A percentile compares a stretch with the other conserved stretches of the same genome.
Evolutionary conservation across 208 protist species (phyloP).

Genomic region (Leptomonas seymouri): DNA sequence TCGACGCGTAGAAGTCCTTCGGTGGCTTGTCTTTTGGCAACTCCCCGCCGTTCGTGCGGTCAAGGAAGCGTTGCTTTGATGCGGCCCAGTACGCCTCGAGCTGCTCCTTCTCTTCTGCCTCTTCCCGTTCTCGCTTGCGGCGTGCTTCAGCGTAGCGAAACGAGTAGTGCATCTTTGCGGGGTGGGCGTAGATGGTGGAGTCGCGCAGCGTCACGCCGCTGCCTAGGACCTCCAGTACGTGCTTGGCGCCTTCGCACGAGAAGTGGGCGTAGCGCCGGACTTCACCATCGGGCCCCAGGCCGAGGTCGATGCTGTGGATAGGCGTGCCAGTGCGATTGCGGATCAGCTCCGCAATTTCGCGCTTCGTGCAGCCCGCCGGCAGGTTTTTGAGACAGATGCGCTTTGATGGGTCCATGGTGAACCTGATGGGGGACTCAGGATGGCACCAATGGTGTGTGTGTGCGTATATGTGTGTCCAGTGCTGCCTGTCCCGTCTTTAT

Average conservation of each 20-base stretch:
- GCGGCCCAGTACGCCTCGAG: constrained; percentile 40
- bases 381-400: constrained; percentile 88
- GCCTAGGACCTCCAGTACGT: constrained; percentile 70
- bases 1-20: constrained; percentile 63
- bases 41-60: constrained; percentile 55
- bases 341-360: constrained; percentile 83
- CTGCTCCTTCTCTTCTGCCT: constrained; percentile 48
- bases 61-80: constrained; percentile 41
- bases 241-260: constrained; percentile 83
- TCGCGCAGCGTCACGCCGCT: constrained; percentile 44
- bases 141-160: constrained; percentile 70
- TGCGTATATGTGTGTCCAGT: too few relatives aligned
- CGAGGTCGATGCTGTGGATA: constrained; percentile 87
- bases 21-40: constrained; percentile 43
- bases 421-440: too few relatives aligned
- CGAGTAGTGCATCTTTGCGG: constrained; percentile 71
- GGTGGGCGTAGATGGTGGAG: constrained; percentile 44
- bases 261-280: constrained; percentile 84
- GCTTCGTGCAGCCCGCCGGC: constrained; percentile 78
- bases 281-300: constrained; percentile 54
- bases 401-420: constrained; percentile 83
- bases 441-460: too few relatives aligned
- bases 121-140: constrained; percentile 70
- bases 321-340: constrained; percentile 77
- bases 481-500: too few relatives aligned